Base-by-base conservation (phyloP, 768 basidiomycete genomes). In the Chlorophyllum brunneum region DNA sequence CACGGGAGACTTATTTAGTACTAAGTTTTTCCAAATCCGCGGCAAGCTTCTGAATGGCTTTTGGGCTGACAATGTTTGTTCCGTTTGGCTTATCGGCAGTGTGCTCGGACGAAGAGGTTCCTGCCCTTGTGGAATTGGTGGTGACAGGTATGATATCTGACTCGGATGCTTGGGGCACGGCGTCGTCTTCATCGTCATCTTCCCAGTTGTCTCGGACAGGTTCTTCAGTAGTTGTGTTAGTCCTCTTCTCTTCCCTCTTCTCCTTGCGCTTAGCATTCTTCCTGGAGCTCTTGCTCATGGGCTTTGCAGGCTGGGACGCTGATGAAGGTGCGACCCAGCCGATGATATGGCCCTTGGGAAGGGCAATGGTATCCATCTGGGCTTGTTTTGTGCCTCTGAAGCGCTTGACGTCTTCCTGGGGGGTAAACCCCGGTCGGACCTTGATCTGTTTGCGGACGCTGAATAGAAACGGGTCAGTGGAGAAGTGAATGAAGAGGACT, bases 341-440 rank as follows among this genome's bases (percentile, higher is more conserved):
- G 51, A 91, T 73, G 60, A 92, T 82, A 61, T 88, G 85, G n/a
- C 88, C 86, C 65, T 88, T 87, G 27, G 88, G 83, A 4, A 88
- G 68, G 2, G 77, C 57, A 57, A 68, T 77, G 22, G 77, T 67
- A 53, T 92, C 91, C 74, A 83, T 78, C 63, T 84, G 81, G 45
- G 82, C 76, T 65, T 92, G 89, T 47, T 83, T 82, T 39, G 83
- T 80, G 36, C 88, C 82, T 48, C 91, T 81, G 68, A 94, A 98
- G 42, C 85, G 83, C n/a, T 81, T 78, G 6, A 95, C 79, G 68
- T 98, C 94, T 67, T 98, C 94, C 68, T 94, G 92, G 0, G 94
- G 94, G 4, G 92, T 95, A 69, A 87, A 98, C 0, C 94, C 94
- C 2, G 92, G 94, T 23, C 94, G 78, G 57, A 98, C 86, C 73